Conservation (phyloP, 164 flowering plant species). For the Kalanchoe fedtschenkoi region DNA sequence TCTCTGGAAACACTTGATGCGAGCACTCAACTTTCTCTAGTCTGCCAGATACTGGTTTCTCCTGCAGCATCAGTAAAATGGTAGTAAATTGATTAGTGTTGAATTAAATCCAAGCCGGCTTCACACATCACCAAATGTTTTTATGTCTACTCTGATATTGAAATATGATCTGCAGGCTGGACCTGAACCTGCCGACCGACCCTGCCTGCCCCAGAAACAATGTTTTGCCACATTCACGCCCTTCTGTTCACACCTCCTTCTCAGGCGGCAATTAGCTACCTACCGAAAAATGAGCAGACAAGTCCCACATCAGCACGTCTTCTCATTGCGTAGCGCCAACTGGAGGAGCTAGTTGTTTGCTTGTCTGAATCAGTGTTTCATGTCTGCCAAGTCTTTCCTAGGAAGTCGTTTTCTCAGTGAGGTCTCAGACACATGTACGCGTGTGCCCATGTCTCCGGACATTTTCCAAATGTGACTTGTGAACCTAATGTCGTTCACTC, state of each 20-base stretch:
- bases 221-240: background rate
- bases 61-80: too few relatives aligned
- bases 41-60: too few relatives aligned
- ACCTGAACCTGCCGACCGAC: background rate
- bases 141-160: background rate
- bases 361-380: background rate
- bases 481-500: background rate
- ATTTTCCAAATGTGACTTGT: background rate
- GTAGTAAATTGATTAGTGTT: too few relatives aligned
- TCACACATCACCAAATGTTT: background rate
- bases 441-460: background rate
- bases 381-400: background rate
- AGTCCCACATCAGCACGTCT: background rate
- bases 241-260: background rate
- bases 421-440: too few relatives aligned
- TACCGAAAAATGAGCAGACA: background rate
- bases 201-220: background rate
- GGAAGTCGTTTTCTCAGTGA: background rate
- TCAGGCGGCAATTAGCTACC: background rate
- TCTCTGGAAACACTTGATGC: too few relatives aligned
- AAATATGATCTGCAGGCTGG: background rate
- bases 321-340: background rate
- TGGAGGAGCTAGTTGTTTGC: background rate
- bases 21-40: too few relatives aligned
- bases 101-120: background rate